Evolutionary conservation across 179 eudicot genomes (phyloP), one percentile per base, ranked within the genome.

Genomic region (Corrigiola litoralis): DNA sequence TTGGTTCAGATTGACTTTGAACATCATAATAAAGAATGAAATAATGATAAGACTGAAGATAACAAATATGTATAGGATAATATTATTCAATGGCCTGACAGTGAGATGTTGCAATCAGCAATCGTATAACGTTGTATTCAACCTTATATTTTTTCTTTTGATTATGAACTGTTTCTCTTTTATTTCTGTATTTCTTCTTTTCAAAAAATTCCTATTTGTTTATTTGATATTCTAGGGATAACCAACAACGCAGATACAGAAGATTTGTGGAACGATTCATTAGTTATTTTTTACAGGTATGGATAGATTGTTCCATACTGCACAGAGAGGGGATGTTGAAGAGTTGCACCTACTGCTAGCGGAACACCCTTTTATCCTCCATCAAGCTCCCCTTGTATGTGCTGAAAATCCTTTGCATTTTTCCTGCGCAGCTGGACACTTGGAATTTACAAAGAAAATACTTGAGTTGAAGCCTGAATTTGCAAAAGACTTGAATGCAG

Each of bases 331-430:
- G 33, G 41, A 69, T 36, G 51, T 65, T 16, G 72, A 60, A 16
- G 63, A 38, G 56, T 58, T 69, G 60, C 47, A 27, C 23, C 63
- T 57, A 40, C 16, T 73, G 52, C 23, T 80, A 13, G 41, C 47
- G 6, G 60, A 63, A 25, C 27, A 65, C 8, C 78, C 78, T 23
- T 41, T 65, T 21, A 52, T 72, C 23, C 80, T 76, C 11, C 75
- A 67, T 45, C 63, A 71, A 21, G 34, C 50, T 20, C 27, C 76
- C 7, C 49, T 61, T 16, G 2, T 23, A 28, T 55, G 63, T 61
- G 20, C 68, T 62, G 68, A 69, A 4, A 76, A 77, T 62, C 83
- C 83, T 6, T 24, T 80, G 27, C 80, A 76, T 50, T 14, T 56
- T 37, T 70, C 75, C 34, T 76, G 61, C 33, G 45, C 61, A 27